These are phyloP conservation scores for Colletotrichum simmondsii DNA, from an alignment of 2,329 filamentous ascomycete genomes.

Conservation along the genomic window DNA sequence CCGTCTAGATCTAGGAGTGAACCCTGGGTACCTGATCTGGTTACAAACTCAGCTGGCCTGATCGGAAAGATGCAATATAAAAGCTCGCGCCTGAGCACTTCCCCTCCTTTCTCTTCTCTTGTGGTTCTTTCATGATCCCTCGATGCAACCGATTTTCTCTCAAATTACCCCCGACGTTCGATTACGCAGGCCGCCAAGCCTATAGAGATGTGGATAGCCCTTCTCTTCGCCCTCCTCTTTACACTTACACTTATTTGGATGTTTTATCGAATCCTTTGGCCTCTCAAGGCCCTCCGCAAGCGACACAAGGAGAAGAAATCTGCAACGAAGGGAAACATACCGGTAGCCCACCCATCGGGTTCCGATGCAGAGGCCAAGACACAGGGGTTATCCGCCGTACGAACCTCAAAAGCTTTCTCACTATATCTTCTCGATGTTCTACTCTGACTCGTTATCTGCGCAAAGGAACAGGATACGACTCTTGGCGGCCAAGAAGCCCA, in stretches of 20 bases:
- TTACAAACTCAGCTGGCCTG: background rate
- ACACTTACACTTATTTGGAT: background rate
- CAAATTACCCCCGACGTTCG: background rate
- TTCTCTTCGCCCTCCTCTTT: background rate
- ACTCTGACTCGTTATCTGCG: too few relatives aligned
- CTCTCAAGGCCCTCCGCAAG: background rate
- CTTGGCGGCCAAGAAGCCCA: background rate
- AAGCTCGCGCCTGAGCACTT: background rate
- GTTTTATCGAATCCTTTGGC: background rate
- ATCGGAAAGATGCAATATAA: background rate
- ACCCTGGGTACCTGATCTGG: background rate
- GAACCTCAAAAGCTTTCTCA: too few relatives aligned
- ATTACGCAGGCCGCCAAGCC: background rate
- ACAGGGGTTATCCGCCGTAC: background rate
- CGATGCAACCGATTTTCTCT: background rate
- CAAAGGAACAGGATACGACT: too few relatives aligned
- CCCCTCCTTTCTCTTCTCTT: background rate
- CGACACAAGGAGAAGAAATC: background rate
- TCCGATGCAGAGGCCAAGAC: background rate
- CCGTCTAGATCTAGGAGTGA: background rate
- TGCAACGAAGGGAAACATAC: background rate
- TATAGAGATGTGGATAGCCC: background rate
- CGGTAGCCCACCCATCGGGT: background rate
- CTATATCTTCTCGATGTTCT: too few relatives aligned
- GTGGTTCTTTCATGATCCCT: background rate